Evolutionary conservation across 257 asterid genomes (phyloP).

Genomic region (Ehretia macrophylla): DNA sequence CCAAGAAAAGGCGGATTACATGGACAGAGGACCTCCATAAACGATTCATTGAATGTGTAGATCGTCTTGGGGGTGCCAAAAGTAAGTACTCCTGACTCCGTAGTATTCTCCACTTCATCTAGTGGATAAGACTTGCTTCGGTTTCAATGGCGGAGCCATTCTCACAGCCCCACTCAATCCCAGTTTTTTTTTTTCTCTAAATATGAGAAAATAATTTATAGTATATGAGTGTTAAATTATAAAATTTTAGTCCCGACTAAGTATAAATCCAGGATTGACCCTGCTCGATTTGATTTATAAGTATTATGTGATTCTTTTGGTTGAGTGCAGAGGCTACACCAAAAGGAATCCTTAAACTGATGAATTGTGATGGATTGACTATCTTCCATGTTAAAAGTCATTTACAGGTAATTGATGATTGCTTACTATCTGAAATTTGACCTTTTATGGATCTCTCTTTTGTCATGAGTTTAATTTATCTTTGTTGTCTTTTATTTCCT

Average conservation of each 20-base stretch:
- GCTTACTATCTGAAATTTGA: background rate
- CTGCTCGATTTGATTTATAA: too few relatives aligned
- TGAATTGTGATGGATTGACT: conserved; percentile 46
- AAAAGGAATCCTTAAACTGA: conserved; percentile 43
- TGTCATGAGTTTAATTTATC: background rate
- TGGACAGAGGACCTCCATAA: conserved; percentile 53
- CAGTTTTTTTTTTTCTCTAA: too few relatives aligned
- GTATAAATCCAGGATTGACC: too few relatives aligned
- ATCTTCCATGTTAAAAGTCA: conserved; percentile 57
- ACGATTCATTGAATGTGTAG: conserved; percentile 33
- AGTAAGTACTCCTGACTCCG: conserved; percentile 26
- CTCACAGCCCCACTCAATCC: too few relatives aligned
- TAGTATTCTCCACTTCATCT: background rate
- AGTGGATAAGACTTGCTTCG: background rate
- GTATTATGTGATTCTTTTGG: conserved; percentile 2
- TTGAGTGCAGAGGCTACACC: conserved; percentile 49
- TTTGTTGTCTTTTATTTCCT: background rate
- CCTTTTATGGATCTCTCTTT: background rate
- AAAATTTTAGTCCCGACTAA: too few relatives aligned
- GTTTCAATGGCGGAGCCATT: too few relatives aligned
- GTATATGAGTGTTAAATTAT: too few relatives aligned
- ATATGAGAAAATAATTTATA: too few relatives aligned
- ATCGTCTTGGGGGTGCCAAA: conserved; percentile 45
- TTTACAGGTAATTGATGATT: conserved; percentile 34
- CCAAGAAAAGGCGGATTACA: conserved; percentile 31